Conservation (phyloP, 352 stramenopile species). For the Globisporangium spinosum region DNA sequence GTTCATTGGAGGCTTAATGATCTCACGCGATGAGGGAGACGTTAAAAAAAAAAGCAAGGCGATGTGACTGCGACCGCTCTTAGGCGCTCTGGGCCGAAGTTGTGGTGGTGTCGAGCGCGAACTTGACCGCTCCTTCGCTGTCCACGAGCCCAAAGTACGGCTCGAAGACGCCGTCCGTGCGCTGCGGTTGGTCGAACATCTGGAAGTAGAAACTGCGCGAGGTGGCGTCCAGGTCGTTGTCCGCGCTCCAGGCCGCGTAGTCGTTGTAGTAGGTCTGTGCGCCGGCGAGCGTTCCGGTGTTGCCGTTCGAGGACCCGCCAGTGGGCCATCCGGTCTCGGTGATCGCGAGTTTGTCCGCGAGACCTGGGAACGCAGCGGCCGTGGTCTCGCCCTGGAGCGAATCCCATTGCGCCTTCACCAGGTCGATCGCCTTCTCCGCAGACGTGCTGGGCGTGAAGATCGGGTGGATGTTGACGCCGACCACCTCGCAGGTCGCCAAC, state of each 20-base stretch:
- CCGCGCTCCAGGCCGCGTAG: slow-evolving; percentile 31
- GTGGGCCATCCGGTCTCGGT: slow-evolving; percentile 68
- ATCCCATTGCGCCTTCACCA: slow-evolving; percentile 43
- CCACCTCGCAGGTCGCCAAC: slow-evolving; percentile 46
- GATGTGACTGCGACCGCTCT: neutral
- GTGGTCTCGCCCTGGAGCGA: slow-evolving; percentile 30
- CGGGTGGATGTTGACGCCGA: slow-evolving; percentile 73
- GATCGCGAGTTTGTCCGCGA: slow-evolving; percentile 46
- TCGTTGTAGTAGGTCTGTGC: slow-evolving; percentile 39
- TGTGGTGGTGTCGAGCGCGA: slow-evolving; percentile 24
- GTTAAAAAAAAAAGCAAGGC: neutral
- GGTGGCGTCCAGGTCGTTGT: slow-evolving; percentile 25
- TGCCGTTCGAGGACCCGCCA: slow-evolving; percentile 33
- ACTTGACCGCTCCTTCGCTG: slow-evolving; percentile 32
- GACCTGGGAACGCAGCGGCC: slow-evolving; percentile 34
- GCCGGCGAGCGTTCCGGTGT: slow-evolving; percentile 35
- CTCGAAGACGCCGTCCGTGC: slow-evolving; percentile 40
- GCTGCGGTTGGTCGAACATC: slow-evolving; percentile 52
- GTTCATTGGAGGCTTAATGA: neutral
- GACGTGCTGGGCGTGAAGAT: slow-evolving; percentile 43
- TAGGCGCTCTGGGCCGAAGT: neutral
- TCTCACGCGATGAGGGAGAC: neutral
- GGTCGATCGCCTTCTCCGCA: slow-evolving; percentile 35
- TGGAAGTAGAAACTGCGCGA: slow-evolving; percentile 54
- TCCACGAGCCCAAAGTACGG: slow-evolving; percentile 46